Conservation (phyloP, 176 grass and related monocot species). For the Lolium rigidum region DNA sequence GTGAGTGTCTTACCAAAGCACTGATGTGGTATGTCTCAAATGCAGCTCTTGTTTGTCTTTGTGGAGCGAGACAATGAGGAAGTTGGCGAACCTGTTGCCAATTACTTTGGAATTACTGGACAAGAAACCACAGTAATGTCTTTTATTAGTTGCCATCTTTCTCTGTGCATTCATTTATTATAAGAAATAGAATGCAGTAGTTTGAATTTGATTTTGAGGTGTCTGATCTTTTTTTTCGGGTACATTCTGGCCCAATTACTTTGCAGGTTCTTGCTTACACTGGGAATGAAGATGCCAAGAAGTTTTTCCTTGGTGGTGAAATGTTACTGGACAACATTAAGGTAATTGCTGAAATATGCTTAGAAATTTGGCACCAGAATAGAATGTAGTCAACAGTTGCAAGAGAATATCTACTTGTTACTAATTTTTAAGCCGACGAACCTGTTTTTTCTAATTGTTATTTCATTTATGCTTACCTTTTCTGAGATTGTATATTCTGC, state of each 20-base stretch:
- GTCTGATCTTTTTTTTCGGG: neutral
- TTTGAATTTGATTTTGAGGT: neutral
- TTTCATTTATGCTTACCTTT: neutral
- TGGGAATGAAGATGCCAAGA: conserved; percentile 91
- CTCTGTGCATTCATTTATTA: neutral
- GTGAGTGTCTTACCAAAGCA: neutral
- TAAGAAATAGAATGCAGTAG: neutral
- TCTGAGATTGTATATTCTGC: neutral
- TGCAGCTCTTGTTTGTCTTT: conserved; percentile 91
- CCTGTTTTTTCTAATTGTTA: neutral
- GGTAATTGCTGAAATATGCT: conserved; percentile 48
- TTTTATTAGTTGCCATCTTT: neutral
- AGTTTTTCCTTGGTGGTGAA: conserved; percentile 75
- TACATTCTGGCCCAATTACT: neutral
- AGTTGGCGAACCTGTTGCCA: conserved; percentile 84
- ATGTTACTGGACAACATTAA: conserved; percentile 63
- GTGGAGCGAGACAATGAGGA: conserved; percentile 87
- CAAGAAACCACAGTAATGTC: conserved; percentile 67
- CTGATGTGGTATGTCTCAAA: neutral
- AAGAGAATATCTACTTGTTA: neutral
- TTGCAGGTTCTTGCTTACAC: conserved; percentile 91
- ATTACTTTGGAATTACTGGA: conserved; percentile 88
- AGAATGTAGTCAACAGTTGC: conserved; percentile 1
- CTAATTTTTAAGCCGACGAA: neutral
- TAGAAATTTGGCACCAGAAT: neutral